A percentile compares a stretch with the other conserved stretches of the same genome.
Evolutionary conservation across 108 stramenopile genomes (phyloP).

Genomic region (Cylindrotheca fusiformis): DNA sequence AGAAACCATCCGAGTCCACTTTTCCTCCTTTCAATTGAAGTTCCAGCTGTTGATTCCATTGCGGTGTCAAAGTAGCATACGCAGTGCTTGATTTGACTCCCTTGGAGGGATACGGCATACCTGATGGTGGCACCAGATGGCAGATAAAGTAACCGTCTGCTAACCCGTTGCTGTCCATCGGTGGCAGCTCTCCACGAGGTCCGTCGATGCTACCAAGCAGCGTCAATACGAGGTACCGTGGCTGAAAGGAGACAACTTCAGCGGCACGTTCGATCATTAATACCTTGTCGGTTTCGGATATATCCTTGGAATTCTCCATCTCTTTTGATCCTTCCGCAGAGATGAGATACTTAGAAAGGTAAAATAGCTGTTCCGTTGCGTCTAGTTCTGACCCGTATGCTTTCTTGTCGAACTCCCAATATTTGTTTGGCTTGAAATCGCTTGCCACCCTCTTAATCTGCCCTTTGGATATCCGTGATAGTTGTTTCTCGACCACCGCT

Average conservation of each 20-base stretch:
- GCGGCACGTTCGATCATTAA: slow-evolving; percentile 16
- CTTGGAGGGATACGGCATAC: background rate
- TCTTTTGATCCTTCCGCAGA: slow-evolving; percentile 7
- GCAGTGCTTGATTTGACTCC: slow-evolving; percentile 6
- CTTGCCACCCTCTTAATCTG: background rate
- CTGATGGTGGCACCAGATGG: slow-evolving; percentile 2
- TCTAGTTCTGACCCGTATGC: background rate
- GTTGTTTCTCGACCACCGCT: background rate
- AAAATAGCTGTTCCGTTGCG: slow-evolving; percentile 1
- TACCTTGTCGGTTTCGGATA: slow-evolving; percentile 1
- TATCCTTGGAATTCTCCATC: slow-evolving; percentile 3
- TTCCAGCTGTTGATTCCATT: slow-evolving; percentile 18
- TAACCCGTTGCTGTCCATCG: slow-evolving; percentile 10
- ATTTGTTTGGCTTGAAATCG: background rate
- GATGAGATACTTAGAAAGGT: slow-evolving; percentile 9
- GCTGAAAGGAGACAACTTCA: slow-evolving; percentile 15
- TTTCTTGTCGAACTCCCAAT: slow-evolving; percentile 16
- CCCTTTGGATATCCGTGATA: background rate
- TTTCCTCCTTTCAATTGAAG: slow-evolving; percentile 6
- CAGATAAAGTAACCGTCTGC: slow-evolving; percentile 16
- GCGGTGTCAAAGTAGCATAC: slow-evolving; percentile 5
- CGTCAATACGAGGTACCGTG: slow-evolving; percentile 8
- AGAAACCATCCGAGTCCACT: slow-evolving; percentile 7
- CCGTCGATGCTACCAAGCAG: slow-evolving; percentile 10
- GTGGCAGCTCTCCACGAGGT: slow-evolving; percentile 2